Percentiles rank a stretch among this genome's conserved stretches.
Evolutionary conservation across 1,139 yeast genomes (phyloP).

Genomic region (Sugiyamaella pinicola): DNA sequence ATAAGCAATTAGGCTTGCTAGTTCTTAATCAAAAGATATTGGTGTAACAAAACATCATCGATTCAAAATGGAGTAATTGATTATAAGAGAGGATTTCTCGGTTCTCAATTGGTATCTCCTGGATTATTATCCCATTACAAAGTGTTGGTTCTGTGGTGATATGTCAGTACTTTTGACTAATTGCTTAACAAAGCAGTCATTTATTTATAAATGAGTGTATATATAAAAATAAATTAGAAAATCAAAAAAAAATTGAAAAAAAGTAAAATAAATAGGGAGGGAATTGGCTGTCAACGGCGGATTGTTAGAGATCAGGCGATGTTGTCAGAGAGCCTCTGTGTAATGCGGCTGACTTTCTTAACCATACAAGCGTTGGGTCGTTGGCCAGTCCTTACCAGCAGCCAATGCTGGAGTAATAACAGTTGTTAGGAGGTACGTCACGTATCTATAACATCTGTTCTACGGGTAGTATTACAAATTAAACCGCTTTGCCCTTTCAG

Average conservation of each 20-base stretch:
- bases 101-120: constrained; percentile 5
- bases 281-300: neutral
- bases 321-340: no score
- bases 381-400: no score
- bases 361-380: no score
- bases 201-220: constrained; percentile 13
- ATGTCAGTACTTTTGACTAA: constrained; percentile 12
- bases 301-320: no score
- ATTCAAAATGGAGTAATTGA: constrained; percentile 7
- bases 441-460: no score
- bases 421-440: no score
- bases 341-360: no score
- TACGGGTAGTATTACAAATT: no score
- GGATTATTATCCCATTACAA: neutral
- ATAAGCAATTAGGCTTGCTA: constrained; percentile 30
- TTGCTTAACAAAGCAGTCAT: constrained; percentile 15
- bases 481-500: no score
- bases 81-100: neutral
- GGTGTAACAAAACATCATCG: neutral
- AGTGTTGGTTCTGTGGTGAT: constrained; percentile 2
- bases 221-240: constrained; percentile 12
- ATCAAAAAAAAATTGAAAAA: constrained; percentile 14
- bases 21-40: constrained; percentile 23
- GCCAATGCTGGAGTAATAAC: no score
- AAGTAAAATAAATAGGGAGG: neutral